Percentiles rank a stretch among this genome's conserved stretches.
These are phyloP conservation scores for Gelatoporia subvermispora DNA, from an alignment of 768 basidiomycete species.

Conservation along the genomic window DNA sequence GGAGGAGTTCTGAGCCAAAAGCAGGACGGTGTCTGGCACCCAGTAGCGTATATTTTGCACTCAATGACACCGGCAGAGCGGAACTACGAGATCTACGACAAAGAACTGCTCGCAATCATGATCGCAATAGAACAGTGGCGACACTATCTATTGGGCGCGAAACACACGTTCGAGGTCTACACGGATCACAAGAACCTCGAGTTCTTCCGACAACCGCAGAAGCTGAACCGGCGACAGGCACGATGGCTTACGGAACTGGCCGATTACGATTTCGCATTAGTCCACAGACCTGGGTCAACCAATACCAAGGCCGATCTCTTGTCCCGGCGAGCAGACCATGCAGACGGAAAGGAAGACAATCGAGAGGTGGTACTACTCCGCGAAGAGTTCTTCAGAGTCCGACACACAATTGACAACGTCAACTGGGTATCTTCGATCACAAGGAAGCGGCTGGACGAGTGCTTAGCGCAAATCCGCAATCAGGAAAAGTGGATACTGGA, in stretches of 20 bases:
- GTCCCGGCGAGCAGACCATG: too few species aligned
- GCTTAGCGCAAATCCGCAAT: too few species aligned
- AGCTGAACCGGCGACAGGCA: slow-evolving; percentile 26
- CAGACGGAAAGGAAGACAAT: too few species aligned
- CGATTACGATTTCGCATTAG: neutral
- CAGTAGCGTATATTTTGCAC: slow-evolving; percentile 22
- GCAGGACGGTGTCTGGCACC: slow-evolving; percentile 13
- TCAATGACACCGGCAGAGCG: slow-evolving; percentile 22
- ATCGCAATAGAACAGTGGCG: slow-evolving; percentile 27
- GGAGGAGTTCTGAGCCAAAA: slow-evolving; percentile 17
- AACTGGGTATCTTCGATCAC: too few species aligned
- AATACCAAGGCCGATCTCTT: too few species aligned
- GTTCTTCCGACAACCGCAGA: slow-evolving; percentile 20
- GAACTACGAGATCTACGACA: slow-evolving; percentile 36
- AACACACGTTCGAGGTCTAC: slow-evolving; percentile 13
- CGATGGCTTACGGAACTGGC: slow-evolving; percentile 22
- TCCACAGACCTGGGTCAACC: too few species aligned
- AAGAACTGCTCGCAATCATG: slow-evolving; percentile 40
- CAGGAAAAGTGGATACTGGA: too few species aligned
- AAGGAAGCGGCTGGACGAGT: too few species aligned
- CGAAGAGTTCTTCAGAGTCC: too few species aligned
- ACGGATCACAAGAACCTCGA: slow-evolving; percentile 23
- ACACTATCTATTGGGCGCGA: slow-evolving; percentile 17
- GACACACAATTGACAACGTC: too few species aligned
- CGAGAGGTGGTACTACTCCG: too few species aligned